Base-by-base conservation (phyloP, 179 eudicot genomes). In the Beta macrorhiza region DNA sequence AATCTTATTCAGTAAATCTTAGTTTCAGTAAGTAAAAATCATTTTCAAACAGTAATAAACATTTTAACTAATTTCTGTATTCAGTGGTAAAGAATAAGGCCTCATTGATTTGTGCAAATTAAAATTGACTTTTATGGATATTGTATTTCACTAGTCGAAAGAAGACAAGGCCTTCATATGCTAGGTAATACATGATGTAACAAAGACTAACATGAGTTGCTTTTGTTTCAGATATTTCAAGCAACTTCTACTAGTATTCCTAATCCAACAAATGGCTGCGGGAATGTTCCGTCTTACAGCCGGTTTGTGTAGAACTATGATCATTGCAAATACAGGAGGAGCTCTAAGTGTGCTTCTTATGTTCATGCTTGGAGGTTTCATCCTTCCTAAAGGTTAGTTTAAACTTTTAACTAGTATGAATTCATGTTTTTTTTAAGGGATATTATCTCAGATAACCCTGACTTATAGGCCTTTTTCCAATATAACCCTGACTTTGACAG, bases 251-350 rank as follows among this genome's bases (percentile, higher is more conserved):
- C 37, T 92, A 85, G 87, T 92, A 57, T 96, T 96, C 85, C 84
- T 88, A 42, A 87, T 94, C 85, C 99, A 96, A 67, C 99, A 94
- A 91, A 94, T 91, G 98, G 97, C 98, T 19, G 92, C 97, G 19
- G 99, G 99, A 64, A 70, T 94, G 4, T 94, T 94, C 56, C 91
- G 98, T 82, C 85, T 94, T 63, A 92, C 89, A 72, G 96, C 97
- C 3, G 98, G 92, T 57, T 78, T 89, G 5, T 89, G 97, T 76
- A 87, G 99, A 86, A 92, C 97, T 29, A 92, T 94, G 98, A 90
- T 92, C 84, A 91, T 94, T 53, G 93, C 99, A 13, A 94, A 90
- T 83, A 94, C 97, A 1, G 94, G 97, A 25, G 99, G 99, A 82
- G 79, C 97, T 68, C 84, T 96, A 10, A 72, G 79, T 70, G 87